These are phyloP conservation scores for Uncinocarpus reesii DNA, from an alignment of 2,329 filamentous ascomycete species.

Conservation along the genomic window DNA sequence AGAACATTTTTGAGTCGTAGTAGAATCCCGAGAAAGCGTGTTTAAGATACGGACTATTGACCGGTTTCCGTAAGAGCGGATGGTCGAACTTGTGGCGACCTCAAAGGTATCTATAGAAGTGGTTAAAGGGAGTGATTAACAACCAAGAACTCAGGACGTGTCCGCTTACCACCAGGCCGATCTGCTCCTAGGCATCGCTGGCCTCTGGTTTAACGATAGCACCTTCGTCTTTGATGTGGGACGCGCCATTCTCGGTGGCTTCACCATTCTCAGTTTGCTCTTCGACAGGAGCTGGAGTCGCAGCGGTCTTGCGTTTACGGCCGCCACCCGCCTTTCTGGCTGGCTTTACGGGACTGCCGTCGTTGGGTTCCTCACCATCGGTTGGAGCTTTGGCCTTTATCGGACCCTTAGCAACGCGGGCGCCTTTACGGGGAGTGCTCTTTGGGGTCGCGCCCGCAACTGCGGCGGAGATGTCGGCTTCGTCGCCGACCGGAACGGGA, in stretches of 20 bases:
- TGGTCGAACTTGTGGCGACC: too few species aligned
- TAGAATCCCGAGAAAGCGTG: too few species aligned
- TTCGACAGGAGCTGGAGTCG: neutral
- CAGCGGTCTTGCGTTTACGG: conserved; percentile 12
- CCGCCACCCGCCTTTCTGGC: conserved; percentile 1
- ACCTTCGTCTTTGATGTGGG: neutral
- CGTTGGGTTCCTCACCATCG: conserved; percentile 6
- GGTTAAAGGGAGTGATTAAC: too few species aligned
- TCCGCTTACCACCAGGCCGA: too few species aligned
- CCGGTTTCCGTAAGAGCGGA: too few species aligned
- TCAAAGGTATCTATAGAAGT: too few species aligned
- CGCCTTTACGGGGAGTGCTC: conserved; percentile 17
- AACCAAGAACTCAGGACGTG: too few species aligned
- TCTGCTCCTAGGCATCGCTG: too few species aligned
- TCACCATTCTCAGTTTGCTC: neutral
- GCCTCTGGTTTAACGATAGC: neutral
- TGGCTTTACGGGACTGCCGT: conserved; percentile 3
- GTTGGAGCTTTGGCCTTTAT: conserved; percentile 15
- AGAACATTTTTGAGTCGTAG: too few species aligned
- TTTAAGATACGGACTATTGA: too few species aligned
- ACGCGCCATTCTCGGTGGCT: neutral
- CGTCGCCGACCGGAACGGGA: neutral
- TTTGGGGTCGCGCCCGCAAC: neutral
- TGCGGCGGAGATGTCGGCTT: neutral
- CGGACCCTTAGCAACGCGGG: conserved; percentile 18